Percentiles rank a stretch among this genome's conserved stretches.
phyloP scores from a whole-genome alignment of 2,329 filamentous ascomycete species.

The Aspergillus udagawae region DNA sequence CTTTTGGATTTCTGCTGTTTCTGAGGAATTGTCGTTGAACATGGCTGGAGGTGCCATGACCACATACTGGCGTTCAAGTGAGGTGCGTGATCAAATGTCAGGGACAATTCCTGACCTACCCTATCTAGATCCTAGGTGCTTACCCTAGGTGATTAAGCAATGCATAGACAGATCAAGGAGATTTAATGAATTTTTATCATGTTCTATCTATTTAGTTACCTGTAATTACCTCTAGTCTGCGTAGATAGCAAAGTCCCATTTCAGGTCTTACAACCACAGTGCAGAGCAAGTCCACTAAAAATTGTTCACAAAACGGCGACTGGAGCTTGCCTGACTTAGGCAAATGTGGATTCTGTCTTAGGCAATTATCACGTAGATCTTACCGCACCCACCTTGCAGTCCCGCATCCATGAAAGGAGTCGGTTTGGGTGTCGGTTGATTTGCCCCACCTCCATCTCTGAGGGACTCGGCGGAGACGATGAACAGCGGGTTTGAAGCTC shows the following conservation, averaged over 20 bases:
- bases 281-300: not conserved
- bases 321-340: slow-evolving; percentile 11
- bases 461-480: not conserved
- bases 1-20: not conserved
- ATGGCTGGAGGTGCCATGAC: not conserved
- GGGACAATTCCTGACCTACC: not conserved
- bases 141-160: not conserved
- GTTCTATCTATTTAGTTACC: not conserved
- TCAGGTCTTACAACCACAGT: not conserved
- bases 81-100: not conserved
- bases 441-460: not conserved
- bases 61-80: not conserved
- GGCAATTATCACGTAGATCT: slow-evolving; percentile 13
- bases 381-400: not conserved
- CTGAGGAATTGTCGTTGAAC: too few relatives aligned
- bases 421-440: not conserved
- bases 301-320: not conserved
- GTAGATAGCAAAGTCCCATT: not conserved
- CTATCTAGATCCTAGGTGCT: not conserved
- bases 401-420: not conserved
- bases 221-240: not conserved
- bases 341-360: slow-evolving; percentile 10
- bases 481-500: not conserved
- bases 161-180: not conserved
- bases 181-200: not conserved